A percentile compares a stretch with the other conserved stretches of the same genome.
These are phyloP conservation scores for Calonectria pseudoreteaudii DNA, from an alignment of 2,329 filamentous ascomycete species.

Conservation along the genomic window DNA sequence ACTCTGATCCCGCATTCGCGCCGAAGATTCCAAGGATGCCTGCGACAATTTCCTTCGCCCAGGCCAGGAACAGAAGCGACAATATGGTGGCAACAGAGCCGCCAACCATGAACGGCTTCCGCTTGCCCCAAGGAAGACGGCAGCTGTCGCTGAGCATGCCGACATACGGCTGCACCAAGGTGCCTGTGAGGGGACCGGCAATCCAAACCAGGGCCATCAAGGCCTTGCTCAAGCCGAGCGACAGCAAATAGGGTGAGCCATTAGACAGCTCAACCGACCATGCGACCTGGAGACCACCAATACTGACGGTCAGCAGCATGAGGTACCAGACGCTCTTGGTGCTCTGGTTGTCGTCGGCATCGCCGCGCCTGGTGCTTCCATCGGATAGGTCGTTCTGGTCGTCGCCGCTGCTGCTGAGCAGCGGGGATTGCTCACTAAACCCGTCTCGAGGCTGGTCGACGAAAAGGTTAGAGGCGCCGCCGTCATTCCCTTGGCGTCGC, in stretches of 20 bases:
- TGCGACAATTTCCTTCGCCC: slow-evolving; percentile 78
- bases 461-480: slow-evolving; percentile 23
- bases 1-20: slow-evolving; percentile 72
- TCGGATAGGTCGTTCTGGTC: slow-evolving; percentile 21
- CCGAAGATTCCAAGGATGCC: slow-evolving; percentile 78
- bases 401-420: slow-evolving; percentile 37
- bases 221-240: slow-evolving; percentile 84
- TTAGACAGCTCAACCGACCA: slow-evolving; percentile 97
- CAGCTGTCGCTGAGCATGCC: slow-evolving; percentile 86
- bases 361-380: slow-evolving; percentile 1
- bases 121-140: slow-evolving; percentile 78
- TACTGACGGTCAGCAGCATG: slow-evolving; percentile 85
- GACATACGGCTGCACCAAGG: slow-evolving; percentile 84
- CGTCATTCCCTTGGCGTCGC: slow-evolving; percentile 21
- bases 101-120: slow-evolving; percentile 84
- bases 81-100: slow-evolving; percentile 76
- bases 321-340: slow-evolving; percentile 89
- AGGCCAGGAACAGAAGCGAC: slow-evolving; percentile 77
- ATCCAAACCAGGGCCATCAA: slow-evolving; percentile 89
- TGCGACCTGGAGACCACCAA: slow-evolving; percentile 91
- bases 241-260: slow-evolving; percentile 86
- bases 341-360: slow-evolving; percentile 58
- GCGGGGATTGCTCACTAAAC: slow-evolving; percentile 46
- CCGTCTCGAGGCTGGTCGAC: slow-evolving; percentile 32
- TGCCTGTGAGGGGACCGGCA: slow-evolving; percentile 82